Conservation (phyloP, 1,284 basidiomycete species). For the Phellinidium pouzarii region DNA sequence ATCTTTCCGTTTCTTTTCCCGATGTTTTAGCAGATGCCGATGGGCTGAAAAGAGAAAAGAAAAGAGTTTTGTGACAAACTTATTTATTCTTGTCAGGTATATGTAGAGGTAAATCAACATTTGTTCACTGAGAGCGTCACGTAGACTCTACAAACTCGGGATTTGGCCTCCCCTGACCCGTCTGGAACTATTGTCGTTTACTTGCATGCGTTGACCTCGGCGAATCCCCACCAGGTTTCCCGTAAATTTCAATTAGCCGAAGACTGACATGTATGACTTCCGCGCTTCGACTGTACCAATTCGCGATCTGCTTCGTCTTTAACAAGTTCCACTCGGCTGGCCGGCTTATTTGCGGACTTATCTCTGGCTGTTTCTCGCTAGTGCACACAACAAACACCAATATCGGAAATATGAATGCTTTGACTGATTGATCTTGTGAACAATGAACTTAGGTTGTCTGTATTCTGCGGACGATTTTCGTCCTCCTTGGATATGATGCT, state of each 20-base stretch:
- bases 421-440: slow-evolving; percentile 1
- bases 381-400: neutral
- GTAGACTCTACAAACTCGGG: too few species aligned
- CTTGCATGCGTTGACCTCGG: too few species aligned
- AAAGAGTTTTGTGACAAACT: neutral
- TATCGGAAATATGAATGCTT: slow-evolving; percentile 1
- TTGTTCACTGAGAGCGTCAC: neutral
- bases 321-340: too few species aligned
- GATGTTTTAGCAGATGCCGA: slow-evolving; percentile 2
- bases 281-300: neutral
- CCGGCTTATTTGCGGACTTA: slow-evolving; percentile 11
- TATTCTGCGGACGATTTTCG: neutral
- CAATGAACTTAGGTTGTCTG: neutral
- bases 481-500: neutral
- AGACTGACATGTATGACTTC: neutral
- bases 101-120: neutral
- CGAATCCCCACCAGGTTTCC: neutral
- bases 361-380: slow-evolving; percentile 5
- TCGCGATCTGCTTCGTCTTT: neutral
- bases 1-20: neutral
- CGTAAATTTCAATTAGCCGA: neutral
- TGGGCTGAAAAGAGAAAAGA: neutral
- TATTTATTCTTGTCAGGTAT: slow-evolving; percentile 8
- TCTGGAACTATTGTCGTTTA: too few species aligned
- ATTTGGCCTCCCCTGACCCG: too few species aligned